Percentiles rank a stretch among this genome's conserved stretches.
These are phyloP conservation scores for Asterophora parasitica DNA, from an alignment of 768 basidiomycete species.

Conservation along the genomic window DNA sequence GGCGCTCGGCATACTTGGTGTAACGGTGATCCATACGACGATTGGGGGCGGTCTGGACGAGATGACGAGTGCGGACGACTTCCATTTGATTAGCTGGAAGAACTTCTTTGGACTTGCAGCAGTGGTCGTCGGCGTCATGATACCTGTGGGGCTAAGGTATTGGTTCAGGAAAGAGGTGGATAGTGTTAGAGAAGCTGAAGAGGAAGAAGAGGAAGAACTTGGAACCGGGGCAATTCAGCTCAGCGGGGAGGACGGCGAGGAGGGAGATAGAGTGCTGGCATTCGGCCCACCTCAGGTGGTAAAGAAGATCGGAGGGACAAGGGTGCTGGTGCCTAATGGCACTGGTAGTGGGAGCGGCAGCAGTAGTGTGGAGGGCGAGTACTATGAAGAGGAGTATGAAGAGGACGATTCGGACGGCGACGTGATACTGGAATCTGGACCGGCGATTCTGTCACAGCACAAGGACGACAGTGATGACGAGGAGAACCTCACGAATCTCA, in stretches of 20 bases:
- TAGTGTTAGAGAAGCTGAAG: constrained; percentile 30
- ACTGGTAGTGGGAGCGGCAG: constrained; percentile 20
- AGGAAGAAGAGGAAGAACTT: constrained; percentile 22
- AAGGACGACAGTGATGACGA: constrained; percentile 16
- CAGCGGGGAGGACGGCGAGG: constrained; percentile 26
- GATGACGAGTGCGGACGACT: constrained; percentile 92
- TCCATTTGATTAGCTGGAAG: constrained; percentile 87
- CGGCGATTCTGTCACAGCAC: constrained; percentile 33
- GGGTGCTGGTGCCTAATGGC: constrained; percentile 25
- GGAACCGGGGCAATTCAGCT: constrained; percentile 15
- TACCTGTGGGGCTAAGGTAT: constrained; percentile 85
- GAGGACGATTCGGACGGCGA: constrained; percentile 58
- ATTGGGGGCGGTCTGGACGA: constrained; percentile 91
- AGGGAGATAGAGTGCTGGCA: constrained; percentile 47
- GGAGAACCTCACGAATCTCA: constrained; percentile 4
- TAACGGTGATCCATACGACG: constrained; percentile 90
- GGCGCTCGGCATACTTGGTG: constrained; percentile 86
- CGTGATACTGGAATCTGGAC: constrained; percentile 72
- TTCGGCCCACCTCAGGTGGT: constrained; percentile 46
- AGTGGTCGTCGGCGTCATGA: constrained; percentile 87
- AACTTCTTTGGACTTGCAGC: constrained; percentile 85
- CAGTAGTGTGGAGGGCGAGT: constrained; percentile 6
- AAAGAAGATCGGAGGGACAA: constrained; percentile 34
- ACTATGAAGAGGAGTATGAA: constrained; percentile 33
- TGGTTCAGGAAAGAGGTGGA: constrained; percentile 68